Conservation (phyloP, 148 eudicot genomes). For the Suaeda aralocaspica region DNA sequence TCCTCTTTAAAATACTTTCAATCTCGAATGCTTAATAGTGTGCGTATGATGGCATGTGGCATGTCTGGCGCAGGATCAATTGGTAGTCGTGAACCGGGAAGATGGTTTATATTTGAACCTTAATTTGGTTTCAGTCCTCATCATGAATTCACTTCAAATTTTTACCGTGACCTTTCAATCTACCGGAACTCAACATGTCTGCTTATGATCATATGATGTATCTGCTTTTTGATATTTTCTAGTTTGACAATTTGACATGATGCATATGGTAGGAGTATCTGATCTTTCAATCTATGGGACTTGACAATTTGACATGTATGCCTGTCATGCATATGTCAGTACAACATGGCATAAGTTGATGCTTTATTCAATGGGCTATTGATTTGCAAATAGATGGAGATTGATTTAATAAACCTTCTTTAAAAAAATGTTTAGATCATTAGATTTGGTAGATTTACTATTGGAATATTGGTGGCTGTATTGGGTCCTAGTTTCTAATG, state of each 20-base stretch:
- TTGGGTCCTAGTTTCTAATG: too few relatives aligned
- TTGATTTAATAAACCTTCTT: not conserved
- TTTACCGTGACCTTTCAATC: not conserved
- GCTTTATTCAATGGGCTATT: not conserved
- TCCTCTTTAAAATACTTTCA: not conserved
- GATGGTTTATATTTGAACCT: too few relatives aligned
- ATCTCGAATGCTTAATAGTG: not conserved
- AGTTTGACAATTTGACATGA: too few relatives aligned
- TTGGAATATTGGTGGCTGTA: too few relatives aligned
- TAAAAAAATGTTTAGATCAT: not conserved
- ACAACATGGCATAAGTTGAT: not conserved
- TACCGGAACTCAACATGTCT: too few relatives aligned
- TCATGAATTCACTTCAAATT: not conserved
- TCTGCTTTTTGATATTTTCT: too few relatives aligned
- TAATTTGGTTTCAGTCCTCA: not conserved
- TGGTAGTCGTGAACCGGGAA: too few relatives aligned
- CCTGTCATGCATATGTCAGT: not conserved
- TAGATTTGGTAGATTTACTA: too few relatives aligned
- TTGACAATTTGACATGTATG: constrained; percentile 3
- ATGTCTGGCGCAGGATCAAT: too few relatives aligned
- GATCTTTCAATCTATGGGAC: too few relatives aligned
- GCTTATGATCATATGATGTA: too few relatives aligned
- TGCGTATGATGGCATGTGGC: not conserved
- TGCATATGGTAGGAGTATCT: too few relatives aligned
- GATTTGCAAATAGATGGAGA: not conserved